These are phyloP conservation scores for Volutella citrinella DNA, from an alignment of 2,329 filamentous ascomycete genomes.

Conservation along the genomic window DNA sequence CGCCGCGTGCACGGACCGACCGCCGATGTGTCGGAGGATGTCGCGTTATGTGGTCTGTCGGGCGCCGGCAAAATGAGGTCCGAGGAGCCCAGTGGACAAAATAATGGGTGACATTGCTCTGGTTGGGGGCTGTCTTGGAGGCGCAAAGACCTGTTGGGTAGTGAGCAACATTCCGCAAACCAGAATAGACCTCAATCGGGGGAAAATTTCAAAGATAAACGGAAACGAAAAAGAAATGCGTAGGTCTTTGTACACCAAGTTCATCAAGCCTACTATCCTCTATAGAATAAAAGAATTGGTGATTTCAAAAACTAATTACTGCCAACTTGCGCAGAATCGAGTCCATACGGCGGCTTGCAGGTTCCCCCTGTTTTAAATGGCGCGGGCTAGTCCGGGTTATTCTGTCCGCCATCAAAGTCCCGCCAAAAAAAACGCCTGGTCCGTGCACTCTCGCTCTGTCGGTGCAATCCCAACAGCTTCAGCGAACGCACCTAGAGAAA, in stretches of 20 bases:
- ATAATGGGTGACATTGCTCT: slow-evolving; percentile 9
- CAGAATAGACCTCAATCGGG: no score
- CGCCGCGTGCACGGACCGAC: slow-evolving; percentile 15
- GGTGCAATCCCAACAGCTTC: slow-evolving; percentile 33
- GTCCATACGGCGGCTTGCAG: no score
- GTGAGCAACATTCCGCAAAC: no score
- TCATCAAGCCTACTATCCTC: no score
- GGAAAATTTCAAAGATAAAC: not conserved
- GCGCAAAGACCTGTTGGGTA: no score
- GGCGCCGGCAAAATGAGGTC: slow-evolving; percentile 16
- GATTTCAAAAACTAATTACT: no score
- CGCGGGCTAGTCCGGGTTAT: no score
- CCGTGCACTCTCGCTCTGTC: slow-evolving; percentile 26
- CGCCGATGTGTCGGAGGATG: not conserved
- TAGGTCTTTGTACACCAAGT: no score
- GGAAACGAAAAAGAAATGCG: not conserved
- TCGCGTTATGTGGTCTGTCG: slow-evolving; percentile 12
- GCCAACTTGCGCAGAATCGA: no score
- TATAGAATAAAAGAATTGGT: no score
- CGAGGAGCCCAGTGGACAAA: slow-evolving; percentile 14
- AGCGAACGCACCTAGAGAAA: slow-evolving; percentile 25
- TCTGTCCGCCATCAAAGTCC: slow-evolving; percentile 14
- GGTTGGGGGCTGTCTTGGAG: slow-evolving; percentile 1
- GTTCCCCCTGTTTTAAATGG: no score
- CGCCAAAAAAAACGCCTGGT: slow-evolving; percentile 29